Evolutionary conservation across 495 filamentous ascomycete species (phyloP).

Genomic region (Neurospora tetrasperma): DNA sequence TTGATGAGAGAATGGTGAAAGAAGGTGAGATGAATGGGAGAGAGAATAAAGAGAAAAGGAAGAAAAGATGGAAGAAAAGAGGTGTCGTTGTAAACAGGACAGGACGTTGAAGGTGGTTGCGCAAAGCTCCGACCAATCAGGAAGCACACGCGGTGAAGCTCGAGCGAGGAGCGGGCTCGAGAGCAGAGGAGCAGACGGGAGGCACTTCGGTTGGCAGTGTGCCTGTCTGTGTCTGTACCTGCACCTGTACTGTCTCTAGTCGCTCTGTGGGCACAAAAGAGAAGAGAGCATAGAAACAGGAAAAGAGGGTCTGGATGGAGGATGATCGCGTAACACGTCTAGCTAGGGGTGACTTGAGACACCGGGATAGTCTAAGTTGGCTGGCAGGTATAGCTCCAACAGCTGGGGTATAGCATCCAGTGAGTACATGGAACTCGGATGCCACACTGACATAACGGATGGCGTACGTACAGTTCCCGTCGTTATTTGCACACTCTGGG

Average conservation of each 20-base stretch:
- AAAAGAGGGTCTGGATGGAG: conserved; percentile 1
- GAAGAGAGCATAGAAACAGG: neutral
- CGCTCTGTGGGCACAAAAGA: neutral
- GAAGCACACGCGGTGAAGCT: conserved; percentile 3
- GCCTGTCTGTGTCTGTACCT: neutral
- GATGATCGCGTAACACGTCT: neutral
- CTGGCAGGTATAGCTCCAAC: neutral
- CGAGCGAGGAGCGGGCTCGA: conserved; percentile 7
- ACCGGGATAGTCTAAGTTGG: neutral
- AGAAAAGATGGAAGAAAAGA: neutral
- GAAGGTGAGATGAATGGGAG: neutral
- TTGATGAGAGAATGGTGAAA: conserved; percentile 3
- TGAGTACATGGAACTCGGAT: neutral
- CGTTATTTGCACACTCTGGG: neutral
- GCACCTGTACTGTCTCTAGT: neutral
- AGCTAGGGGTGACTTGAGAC: neutral
- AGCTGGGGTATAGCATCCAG: neutral
- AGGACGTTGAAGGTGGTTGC: conserved; percentile 27
- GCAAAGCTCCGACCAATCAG: conserved; percentile 23
- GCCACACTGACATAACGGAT: neutral
- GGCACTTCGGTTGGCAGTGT: neutral
- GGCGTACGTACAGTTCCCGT: neutral
- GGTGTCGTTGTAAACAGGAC: conserved; percentile 22
- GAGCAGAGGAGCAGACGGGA: neutral
- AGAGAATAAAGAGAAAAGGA: neutral